These are phyloP conservation scores for Globisporangium takayamanum DNA, from an alignment of 352 stramenopile genomes.

Conservation along the genomic window DNA sequence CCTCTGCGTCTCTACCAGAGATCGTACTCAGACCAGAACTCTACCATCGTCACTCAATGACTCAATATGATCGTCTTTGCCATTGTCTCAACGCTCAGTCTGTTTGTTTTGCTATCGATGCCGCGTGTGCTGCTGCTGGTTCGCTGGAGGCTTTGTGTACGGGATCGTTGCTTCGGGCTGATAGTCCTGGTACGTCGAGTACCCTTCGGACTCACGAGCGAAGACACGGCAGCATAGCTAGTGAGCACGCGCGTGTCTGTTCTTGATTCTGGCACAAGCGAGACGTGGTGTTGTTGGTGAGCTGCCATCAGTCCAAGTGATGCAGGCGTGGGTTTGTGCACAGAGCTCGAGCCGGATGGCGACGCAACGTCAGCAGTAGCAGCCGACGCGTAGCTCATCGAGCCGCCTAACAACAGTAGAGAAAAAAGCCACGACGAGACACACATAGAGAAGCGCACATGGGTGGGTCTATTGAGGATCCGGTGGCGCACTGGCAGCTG, in stretches of 20 bases:
- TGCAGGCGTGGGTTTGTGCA: constrained; percentile 5
- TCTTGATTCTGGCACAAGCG: not conserved
- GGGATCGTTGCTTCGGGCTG: constrained; percentile 28
- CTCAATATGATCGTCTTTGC: not conserved
- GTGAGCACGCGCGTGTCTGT: not conserved
- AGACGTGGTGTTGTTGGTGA: not conserved
- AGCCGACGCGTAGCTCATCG: not conserved
- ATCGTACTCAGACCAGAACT: too few species aligned
- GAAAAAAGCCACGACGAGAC: not conserved
- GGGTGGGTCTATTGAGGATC: constrained; percentile 1
- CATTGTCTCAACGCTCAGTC: not conserved
- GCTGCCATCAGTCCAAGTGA: not conserved
- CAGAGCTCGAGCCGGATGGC: not conserved
- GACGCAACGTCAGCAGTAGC: not conserved
- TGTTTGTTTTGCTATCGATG: not conserved
- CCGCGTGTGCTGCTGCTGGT: constrained; percentile 4
- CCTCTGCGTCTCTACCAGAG: too few species aligned
- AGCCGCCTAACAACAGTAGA: not conserved
- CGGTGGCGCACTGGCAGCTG: not conserved
- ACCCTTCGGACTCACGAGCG: constrained; percentile 34
- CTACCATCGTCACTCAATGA: too few species aligned
- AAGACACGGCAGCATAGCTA: too few species aligned
- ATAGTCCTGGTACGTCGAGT: constrained; percentile 20
- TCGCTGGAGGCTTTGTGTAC: constrained; percentile 28
- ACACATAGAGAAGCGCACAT: not conserved